Evolutionary conservation across 176 grass and related monocot species (phyloP).

Genomic region (Microstegium vimineum): DNA sequence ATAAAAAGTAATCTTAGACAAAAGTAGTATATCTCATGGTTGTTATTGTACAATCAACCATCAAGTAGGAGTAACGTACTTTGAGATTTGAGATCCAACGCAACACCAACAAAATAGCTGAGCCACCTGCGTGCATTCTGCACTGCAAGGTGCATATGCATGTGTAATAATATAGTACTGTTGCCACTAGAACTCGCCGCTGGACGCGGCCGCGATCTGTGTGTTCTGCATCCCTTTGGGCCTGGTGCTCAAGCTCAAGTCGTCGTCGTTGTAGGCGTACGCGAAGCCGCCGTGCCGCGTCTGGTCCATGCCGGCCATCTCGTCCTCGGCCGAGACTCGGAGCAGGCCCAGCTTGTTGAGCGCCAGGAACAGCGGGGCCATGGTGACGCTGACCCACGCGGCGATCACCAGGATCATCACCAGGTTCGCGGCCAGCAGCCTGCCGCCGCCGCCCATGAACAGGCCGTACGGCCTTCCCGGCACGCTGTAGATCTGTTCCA

Average conservation of each 20-base stretch:
- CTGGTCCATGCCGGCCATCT: constrained; percentile 55
- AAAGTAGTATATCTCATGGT: not conserved
- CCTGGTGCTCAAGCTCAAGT: constrained; percentile 4
- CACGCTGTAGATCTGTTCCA: constrained; percentile 44
- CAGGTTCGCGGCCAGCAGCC: constrained; percentile 41
- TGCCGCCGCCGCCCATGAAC: constrained; percentile 55
- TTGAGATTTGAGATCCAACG: not conserved
- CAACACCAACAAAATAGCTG: too few relatives aligned
- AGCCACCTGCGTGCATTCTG: not conserved
- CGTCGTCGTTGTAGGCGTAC: constrained; percentile 54
- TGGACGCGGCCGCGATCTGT: constrained; percentile 35
- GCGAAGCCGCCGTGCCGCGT: constrained; percentile 55
- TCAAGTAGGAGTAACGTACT: not conserved
- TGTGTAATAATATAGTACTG: too few relatives aligned
- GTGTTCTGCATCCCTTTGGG: constrained; percentile 21
- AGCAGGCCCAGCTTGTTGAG: constrained; percentile 50
- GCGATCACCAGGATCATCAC: constrained; percentile 50
- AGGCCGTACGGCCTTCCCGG: constrained; percentile 41
- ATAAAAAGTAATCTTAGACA: not conserved
- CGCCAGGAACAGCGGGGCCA: constrained; percentile 57
- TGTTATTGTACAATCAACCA: constrained; percentile 26
- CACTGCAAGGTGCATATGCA: not conserved
- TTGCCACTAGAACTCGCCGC: constrained; percentile 4
- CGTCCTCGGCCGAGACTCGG: constrained; percentile 38
- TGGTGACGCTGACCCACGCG: constrained; percentile 59